These are phyloP conservation scores for Dendrocalamus latiflorus DNA, from an alignment of 202 grass and related monocot genomes.

Conservation along the genomic window DNA sequence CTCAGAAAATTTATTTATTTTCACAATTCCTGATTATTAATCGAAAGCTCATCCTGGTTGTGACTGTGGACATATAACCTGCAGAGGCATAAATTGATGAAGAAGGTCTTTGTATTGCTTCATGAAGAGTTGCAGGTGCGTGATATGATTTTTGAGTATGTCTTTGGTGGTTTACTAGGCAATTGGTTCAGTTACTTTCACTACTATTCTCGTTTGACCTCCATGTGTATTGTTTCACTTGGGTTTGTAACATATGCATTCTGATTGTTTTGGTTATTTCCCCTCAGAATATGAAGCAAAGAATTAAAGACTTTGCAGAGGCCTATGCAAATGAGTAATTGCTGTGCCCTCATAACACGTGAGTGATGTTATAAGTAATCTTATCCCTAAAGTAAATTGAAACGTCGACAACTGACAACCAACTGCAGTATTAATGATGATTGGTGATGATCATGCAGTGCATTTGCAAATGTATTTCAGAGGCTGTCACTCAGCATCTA, in stretches of 20 bases:
- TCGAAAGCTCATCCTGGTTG: slow-evolving; percentile 8
- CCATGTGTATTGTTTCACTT: slow-evolving; percentile 6
- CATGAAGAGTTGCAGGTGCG: slow-evolving; percentile 81
- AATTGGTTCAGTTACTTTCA: not conserved
- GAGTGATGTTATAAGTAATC: slow-evolving; percentile 9
- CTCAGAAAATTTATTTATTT: not conserved
- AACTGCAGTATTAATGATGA: slow-evolving; percentile 18
- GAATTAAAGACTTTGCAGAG: slow-evolving; percentile 60
- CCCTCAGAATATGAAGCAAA: slow-evolving; percentile 65
- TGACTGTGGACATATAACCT: slow-evolving; percentile 32
- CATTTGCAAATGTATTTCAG: not conserved
- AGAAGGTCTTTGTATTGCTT: slow-evolving; percentile 81
- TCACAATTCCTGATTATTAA: slow-evolving; percentile 10
- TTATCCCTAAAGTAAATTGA: not conserved
- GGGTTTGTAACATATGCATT: slow-evolving; percentile 21
- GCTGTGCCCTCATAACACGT: slow-evolving; percentile 19
- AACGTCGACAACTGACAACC: not conserved
- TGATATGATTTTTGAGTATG: not conserved
- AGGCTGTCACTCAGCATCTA: slow-evolving; percentile 11
- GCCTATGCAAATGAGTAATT: slow-evolving; percentile 46
- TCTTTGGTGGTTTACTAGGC: not conserved
- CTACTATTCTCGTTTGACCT: slow-evolving; percentile 7
- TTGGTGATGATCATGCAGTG: slow-evolving; percentile 16
- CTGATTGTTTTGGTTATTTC: slow-evolving; percentile 24
- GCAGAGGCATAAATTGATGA: slow-evolving; percentile 84